Conservation (phyloP, 1,284 basidiomycete species). For the Anthracocystis setariae region DNA sequence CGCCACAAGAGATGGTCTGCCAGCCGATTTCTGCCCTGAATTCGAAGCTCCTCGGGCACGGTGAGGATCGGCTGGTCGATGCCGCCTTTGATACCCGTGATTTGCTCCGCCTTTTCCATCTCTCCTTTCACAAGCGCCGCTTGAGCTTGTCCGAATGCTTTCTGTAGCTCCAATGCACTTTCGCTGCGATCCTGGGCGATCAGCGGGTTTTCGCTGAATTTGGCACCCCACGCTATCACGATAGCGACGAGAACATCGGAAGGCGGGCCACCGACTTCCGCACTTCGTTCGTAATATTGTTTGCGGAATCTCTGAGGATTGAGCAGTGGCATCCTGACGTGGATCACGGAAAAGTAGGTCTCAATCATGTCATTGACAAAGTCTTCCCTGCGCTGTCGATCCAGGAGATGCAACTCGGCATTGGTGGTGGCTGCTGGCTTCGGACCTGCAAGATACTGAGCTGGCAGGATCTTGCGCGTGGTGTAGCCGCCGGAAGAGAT, state of each 20-base stretch:
- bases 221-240: conserved; percentile 89
- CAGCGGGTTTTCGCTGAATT: conserved; percentile 86
- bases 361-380: conserved; percentile 55
- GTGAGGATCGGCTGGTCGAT: conserved; percentile 49
- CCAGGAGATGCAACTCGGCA: conserved; percentile 47
- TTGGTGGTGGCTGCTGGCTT: conserved; percentile 44
- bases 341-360: conserved; percentile 57
- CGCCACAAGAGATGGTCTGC: conserved; percentile 78
- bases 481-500: conserved; percentile 24
- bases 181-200: conserved; percentile 80
- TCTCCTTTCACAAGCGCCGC: conserved; percentile 41
- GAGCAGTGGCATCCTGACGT: conserved; percentile 51
- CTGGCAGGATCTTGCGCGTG: conserved; percentile 24
- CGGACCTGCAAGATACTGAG: conserved; percentile 30
- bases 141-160: conserved; percentile 40
- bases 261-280: conserved; percentile 45
- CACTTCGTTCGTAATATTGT: conserved; percentile 38
- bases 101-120: conserved; percentile 37
- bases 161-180: conserved; percentile 68
- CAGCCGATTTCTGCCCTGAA: conserved; percentile 76
- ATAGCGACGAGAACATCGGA: conserved; percentile 83
- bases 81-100: conserved; percentile 48
- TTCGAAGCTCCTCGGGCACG: conserved; percentile 36
- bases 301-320: conserved; percentile 48
- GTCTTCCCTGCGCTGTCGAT: conserved; percentile 41